Evolutionary conservation across 768 basidiomycete genomes (phyloP), one percentile per base, ranked within the genome.

Genomic region (Rhodotorula diobovata): DNA sequence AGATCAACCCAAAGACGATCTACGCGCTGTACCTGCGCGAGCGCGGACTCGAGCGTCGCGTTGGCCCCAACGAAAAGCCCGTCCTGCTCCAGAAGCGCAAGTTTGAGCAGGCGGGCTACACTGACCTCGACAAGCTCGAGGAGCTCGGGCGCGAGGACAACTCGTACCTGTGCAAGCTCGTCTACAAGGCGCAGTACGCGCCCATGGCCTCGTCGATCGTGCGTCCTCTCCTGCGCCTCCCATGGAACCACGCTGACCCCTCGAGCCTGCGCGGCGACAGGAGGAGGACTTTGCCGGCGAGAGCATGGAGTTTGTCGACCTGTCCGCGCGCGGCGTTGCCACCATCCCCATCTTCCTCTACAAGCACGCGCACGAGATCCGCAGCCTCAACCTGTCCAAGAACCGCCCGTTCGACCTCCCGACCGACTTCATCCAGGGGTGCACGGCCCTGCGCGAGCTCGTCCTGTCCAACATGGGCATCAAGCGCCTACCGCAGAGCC

Each of bases 321-420:
- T 99, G 39, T 87, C 88, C 0, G 88, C 87, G 2, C 85, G 88
- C 61, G 86, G 90, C 76, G 82, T 98, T 6, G 89, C 89, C 63
- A 90, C 93, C 9, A 89, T 98, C 58, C 96, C 96, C 1, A 88
- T 95, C 75, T 83, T 87, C 68, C 84, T 97, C 21, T 89, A 99
- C 80, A 85, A 86, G 64, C 87, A 91, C 69, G 93, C 93, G 2
- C 87, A 89, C 74, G 85, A 86, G 35, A 93, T 99, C 77, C 83
- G 90, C 68, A 87, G 85, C 51, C 88, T 98, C 68, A 90, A 90
- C 70, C 85, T 98, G 23, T 95, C 93, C 8, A 87, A 90, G 55
- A 99, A 98, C 79, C 93, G 94, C 5, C 91, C 95, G 86, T 85
- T 94, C 65, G 94, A 98, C 80, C 89, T 98, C 46, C 96, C 95